phyloP scores from a whole-genome alignment of 2,329 filamentous ascomycete genomes.

The Pseudocercospora fijiensis region DNA sequence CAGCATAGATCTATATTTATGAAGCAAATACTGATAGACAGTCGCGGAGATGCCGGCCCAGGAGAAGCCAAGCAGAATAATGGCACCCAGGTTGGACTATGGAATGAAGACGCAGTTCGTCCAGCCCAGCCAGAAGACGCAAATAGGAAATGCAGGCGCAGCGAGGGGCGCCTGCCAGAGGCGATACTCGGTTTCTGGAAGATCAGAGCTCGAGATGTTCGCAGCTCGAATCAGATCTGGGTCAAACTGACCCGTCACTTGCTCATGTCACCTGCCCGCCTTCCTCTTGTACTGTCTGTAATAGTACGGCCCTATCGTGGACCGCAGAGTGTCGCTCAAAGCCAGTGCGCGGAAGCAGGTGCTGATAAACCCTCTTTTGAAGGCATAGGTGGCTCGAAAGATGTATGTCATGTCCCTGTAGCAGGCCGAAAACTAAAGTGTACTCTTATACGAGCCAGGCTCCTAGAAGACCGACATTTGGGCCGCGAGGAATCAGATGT shows the following conservation, averaged over 20 bases:
- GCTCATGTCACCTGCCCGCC: slow-evolving; percentile 27
- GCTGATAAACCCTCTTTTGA: slow-evolving; percentile 46
- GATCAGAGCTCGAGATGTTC: slow-evolving; percentile 22
- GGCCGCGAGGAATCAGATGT: slow-evolving; percentile 38
- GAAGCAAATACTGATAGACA: slow-evolving; percentile 39
- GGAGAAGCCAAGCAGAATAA: slow-evolving; percentile 48
- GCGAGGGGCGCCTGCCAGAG: slow-evolving; percentile 49
- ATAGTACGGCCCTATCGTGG: slow-evolving; percentile 19
- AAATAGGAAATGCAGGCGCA: slow-evolving; percentile 45
- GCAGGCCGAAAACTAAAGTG: slow-evolving; percentile 55
- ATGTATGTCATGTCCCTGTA: slow-evolving; percentile 54
- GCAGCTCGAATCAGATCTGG: slow-evolving; percentile 11
- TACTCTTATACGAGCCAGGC: slow-evolving; percentile 55
- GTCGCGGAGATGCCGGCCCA: slow-evolving; percentile 49
- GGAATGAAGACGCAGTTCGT: slow-evolving; percentile 44
- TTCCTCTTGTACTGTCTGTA: slow-evolving; percentile 25
- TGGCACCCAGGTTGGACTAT: slow-evolving; percentile 48
- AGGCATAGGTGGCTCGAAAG: slow-evolving; percentile 45
- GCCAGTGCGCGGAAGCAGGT: slow-evolving; percentile 49
- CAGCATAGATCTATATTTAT: slow-evolving; percentile 47
- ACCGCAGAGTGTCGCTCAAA: slow-evolving; percentile 36
- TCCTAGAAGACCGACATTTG: slow-evolving; percentile 49
- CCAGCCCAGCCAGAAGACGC: slow-evolving; percentile 56
- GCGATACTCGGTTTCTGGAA: slow-evolving; percentile 39
- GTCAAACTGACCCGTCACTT: slow-evolving; percentile 15